A percentile compares a stretch with the other conserved stretches of the same genome.
Conservation (phyloP, 306 rosid species). For the Castanopsis chinensis region DNA sequence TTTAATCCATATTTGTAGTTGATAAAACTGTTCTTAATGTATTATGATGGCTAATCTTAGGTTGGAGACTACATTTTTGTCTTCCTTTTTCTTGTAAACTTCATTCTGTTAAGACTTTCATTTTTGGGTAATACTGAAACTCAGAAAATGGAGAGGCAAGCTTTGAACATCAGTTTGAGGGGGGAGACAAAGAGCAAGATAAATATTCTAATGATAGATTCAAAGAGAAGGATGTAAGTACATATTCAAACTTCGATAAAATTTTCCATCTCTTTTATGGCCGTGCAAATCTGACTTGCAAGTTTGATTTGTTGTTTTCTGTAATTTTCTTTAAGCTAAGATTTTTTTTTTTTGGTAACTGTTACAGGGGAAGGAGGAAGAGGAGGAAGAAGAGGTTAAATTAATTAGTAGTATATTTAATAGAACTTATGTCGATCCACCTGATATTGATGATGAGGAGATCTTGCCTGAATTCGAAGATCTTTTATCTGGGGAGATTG, state of each 20-base stretch:
- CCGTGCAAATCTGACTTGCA: conserved; percentile 3
- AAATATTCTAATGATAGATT: conserved; percentile 47
- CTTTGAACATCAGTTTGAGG: conserved; percentile 29
- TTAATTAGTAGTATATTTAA: conserved; percentile 74
- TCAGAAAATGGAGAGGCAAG: conserved; percentile 53
- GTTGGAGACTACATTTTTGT: background rate
- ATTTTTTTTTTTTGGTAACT: conserved; percentile 7
- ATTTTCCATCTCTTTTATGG: conserved; percentile 8
- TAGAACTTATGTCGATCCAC: conserved; percentile 37
- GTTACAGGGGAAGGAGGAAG: conserved; percentile 70
- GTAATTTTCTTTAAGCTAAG: conserved; percentile 15
- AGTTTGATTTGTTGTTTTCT: background rate
- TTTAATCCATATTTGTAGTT: background rate
- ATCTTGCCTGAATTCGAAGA: conserved; percentile 73
- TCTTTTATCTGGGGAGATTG: conserved; percentile 85
- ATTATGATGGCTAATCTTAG: conserved; percentile 5
- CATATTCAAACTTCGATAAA: conserved; percentile 7
- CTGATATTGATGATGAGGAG: conserved; percentile 57
- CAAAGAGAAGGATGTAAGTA: conserved; percentile 50
- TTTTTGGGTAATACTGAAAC: conserved; percentile 21
- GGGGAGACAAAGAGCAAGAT: conserved; percentile 39
- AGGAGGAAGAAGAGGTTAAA: conserved; percentile 73
- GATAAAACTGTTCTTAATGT: background rate
- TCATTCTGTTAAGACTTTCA: conserved; percentile 4
- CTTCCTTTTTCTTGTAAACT: conserved; percentile 6